Evolutionary conservation across 169 alveolate genomes (phyloP), one percentile per base, ranked within the genome.

Genomic region (Plasmodium cynomolgi): DNA sequence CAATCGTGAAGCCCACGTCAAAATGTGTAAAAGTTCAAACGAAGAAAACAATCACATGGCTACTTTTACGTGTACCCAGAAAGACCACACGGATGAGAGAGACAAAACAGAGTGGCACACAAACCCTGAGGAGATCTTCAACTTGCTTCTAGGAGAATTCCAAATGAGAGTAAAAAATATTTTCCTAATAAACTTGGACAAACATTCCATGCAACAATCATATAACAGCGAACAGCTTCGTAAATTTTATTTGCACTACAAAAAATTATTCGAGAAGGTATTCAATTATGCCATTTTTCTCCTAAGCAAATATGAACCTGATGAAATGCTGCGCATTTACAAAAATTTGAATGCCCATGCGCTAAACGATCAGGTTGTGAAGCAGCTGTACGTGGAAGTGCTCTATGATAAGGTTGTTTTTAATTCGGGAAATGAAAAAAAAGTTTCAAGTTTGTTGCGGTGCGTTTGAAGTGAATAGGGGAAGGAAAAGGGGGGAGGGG

Each of bases 221-320:
- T 86, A 86, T 54, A 58, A 34, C 41, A 86, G 93, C 74, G 68
- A 50, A 75, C 86, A 86, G 31, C 79, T 86, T 31, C 39, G 81
- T 5, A 56, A 56, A 31, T 86, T 86, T 86, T 86, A 75, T 77
- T 34, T 75, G 6, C 47, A 75, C 17, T 86, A 86, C 81, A 86
- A 86, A 58, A 86, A 86, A 17, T 26, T 86, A n/a, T 86, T 75
- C 81, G 7, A 86, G 9, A 86, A 86, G 20, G 86, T 86, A 34
- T 86, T 75, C 47, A 75, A 86, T 86, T 86, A 86, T 56, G 34
- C 86, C 71, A 86, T 86, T 75, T 86, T 86, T 54, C 41, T 86
- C 26, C 80, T 86, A 33, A 79, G 44, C 81, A 86, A 86, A 56
- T 79, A 86, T 86, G 85, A 86, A 20, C 80, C 81, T 41, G 81